Evolutionary conservation across 108 stramenopile genomes (phyloP), one percentile per base, ranked within the genome.

Genomic region (Cyclotella kingstonii): DNA sequence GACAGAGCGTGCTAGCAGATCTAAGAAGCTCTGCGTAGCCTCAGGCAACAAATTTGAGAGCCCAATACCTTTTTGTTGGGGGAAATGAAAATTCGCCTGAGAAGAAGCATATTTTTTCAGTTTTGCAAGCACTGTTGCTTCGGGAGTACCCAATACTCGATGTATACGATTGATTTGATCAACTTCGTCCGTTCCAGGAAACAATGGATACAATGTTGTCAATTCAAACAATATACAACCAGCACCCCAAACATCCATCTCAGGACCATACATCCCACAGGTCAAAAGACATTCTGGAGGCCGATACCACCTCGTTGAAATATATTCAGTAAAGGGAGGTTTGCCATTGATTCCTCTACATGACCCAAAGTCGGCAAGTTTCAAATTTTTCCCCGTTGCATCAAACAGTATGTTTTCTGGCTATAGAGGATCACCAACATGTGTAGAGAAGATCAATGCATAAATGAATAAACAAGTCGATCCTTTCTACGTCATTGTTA

Each of bases 231-330:
- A 51, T 0, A 91, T 86, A 62, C 90, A 93, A 22, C 92, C 90
- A 44, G 81, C 85, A 4, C 84, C 90, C 90, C 92, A 93, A 31
- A 91, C 50, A 30, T 93, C 92, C 92, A 93, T 93, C 36, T 87
- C 83, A 8, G 84, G 79, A 1, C 86, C 84, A 40, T 91, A 91
- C 63, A 84, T 86, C 17, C 90, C 92, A 45, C 85, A 74, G 0
- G 92, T 91, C 42, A 93, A 49, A 25, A 93, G 52, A 51, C 90
- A 90, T 41, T 91, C 90, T 22, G 89, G 89, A 8, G 91, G 81
- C 0, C 87, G 78, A 63, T 91, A 91, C 91, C 91, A 93, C 35
- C 90, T 63, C 21, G 93, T 94, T 5, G 88, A 85, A 44, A 94
- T 91, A 43, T 94, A 91, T 63, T 94, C 93, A 15, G 88, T 90